Evolutionary conservation across 306 rosid genomes (phyloP).

Genomic region (Psophocarpus tetragonolobus): DNA sequence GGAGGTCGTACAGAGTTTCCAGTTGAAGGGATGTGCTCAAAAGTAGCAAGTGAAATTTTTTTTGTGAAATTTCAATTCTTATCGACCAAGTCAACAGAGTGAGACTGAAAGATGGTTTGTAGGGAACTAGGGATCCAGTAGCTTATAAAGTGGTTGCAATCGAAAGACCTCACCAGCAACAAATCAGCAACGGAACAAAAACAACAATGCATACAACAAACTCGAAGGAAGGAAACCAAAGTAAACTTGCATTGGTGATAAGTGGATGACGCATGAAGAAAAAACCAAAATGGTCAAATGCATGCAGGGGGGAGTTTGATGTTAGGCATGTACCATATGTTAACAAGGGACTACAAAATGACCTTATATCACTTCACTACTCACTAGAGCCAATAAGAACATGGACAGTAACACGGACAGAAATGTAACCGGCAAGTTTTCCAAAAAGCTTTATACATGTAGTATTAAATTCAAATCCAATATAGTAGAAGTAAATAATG

Average conservation of each 20-base stretch:
- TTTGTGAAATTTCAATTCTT: background rate
- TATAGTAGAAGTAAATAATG: no score
- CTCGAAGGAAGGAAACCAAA: background rate
- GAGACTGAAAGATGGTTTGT: background rate
- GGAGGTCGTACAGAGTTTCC: background rate
- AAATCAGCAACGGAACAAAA: conserved; percentile 11
- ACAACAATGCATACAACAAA: background rate
- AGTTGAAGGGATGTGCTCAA: background rate
- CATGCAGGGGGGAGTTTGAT: background rate
- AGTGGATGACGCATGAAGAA: background rate
- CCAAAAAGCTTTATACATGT: background rate
- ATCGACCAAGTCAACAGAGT: background rate
- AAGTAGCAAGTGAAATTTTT: background rate
- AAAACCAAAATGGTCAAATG: background rate
- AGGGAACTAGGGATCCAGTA: background rate
- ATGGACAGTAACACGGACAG: background rate
- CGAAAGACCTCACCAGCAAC: background rate
- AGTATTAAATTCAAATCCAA: background rate
- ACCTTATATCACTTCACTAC: background rate
- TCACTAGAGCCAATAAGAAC: background rate
- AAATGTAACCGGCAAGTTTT: background rate
- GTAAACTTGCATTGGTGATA: background rate
- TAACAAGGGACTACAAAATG: background rate
- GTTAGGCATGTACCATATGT: background rate
- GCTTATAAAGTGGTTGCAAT: conserved; percentile 5